These are phyloP conservation scores for Fusarium sp. DNA, from an alignment of 2,329 filamentous ascomycete genomes.

Conservation along the genomic window DNA sequence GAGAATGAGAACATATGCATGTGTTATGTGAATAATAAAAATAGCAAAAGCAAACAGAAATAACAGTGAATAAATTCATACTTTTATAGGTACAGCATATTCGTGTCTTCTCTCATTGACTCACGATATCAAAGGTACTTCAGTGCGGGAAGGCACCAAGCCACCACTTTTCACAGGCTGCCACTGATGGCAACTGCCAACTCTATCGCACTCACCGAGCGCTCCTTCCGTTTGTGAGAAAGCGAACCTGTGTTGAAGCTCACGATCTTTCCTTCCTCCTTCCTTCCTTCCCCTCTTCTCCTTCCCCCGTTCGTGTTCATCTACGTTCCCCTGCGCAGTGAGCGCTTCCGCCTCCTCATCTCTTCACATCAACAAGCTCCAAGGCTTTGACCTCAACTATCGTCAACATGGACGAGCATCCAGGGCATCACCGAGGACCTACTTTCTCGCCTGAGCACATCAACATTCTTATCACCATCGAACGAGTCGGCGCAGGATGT, in stretches of 20 bases:
- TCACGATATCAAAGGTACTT: neutral
- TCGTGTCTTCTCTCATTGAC: neutral
- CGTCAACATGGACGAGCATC: slow-evolving; percentile 26
- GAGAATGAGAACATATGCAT: neutral
- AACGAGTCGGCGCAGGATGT: slow-evolving; percentile 64
- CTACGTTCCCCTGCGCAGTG: neutral
- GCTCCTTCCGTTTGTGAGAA: slow-evolving; percentile 3
- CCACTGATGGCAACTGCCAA: slow-evolving; percentile 36
- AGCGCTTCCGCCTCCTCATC: neutral
- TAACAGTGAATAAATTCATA: neutral
- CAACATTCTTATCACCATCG: slow-evolving; percentile 60
- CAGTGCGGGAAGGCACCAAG: slow-evolving; percentile 5
- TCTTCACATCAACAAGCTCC: neutral
- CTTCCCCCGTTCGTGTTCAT: neutral
- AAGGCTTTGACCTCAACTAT: neutral
- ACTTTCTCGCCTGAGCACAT: slow-evolving; percentile 52
- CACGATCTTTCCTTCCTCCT: neutral
- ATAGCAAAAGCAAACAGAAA: neutral
- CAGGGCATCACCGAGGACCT: slow-evolving; percentile 12
- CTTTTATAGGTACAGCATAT: neutral
- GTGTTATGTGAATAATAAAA: neutral
- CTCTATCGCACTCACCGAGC: slow-evolving; percentile 15
- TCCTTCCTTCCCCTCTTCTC: neutral
- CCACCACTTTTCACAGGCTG: slow-evolving; percentile 14
- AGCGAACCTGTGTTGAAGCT: neutral